Evolutionary conservation across 306 rosid genomes (phyloP), one percentile per base, ranked within the genome.

Genomic region (Sphenostylis stenocarpa): DNA sequence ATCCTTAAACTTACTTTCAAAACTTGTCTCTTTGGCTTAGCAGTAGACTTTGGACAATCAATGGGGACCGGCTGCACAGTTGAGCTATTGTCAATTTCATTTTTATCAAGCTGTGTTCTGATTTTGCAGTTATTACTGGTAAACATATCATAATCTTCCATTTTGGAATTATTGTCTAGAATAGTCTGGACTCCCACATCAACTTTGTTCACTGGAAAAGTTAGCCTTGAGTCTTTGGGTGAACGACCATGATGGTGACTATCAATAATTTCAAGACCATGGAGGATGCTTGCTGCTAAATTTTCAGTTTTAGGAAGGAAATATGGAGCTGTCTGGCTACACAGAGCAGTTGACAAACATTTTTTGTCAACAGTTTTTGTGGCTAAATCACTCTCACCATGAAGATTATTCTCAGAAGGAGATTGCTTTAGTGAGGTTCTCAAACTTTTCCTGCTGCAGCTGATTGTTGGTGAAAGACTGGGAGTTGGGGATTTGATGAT

Each of bases 361-460:
- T 78, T 57, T 71, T 43, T 55, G 68, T 49, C 63, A 66, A 78
- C 19, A 61, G 49, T 56, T 24, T 90, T 81, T 61, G 68, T 49
- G 49, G 51, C 85, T 16, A 83, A 44, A 53, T 55, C 77, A 69
- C 76, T 76, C 66, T 74, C 81, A 41, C 41, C 81, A 45, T 72
- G 47, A 64, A 74, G 73, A 85, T 75, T 85, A 65, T 87, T 93
- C 70, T 80, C 88, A 41, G 96, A 91, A 70, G 96, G 93, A 74
- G 89, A 84, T 72, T 87, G 55, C 90, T 81, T 86, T 44, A 83
- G 83, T 58, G 95, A 89, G 75, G 93, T 88, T 80, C 86, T 95
- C 90, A 89, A 76, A 85, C 99, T 95, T 87, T 95, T 95, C 87
- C 97, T 89, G 86, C 97, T 89, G 67, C 82, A 62, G 78, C 79